Evolutionary conservation across 345 rosid genomes (phyloP).

Genomic region (Hibiscus trionum): DNA sequence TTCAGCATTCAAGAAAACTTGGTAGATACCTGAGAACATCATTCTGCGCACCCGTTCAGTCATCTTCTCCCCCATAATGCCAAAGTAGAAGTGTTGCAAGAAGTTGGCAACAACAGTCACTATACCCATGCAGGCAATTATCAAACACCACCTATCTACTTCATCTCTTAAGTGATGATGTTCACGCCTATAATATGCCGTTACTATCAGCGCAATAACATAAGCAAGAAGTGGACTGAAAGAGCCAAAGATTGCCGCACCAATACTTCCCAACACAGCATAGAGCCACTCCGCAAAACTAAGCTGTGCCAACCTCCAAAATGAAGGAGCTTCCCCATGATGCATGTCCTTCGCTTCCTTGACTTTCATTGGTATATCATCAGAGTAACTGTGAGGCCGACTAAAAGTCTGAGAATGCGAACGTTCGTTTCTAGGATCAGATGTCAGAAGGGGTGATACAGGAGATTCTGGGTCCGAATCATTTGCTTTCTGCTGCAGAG

Average conservation of each 20-base stretch:
- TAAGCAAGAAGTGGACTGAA: conserved; percentile 97
- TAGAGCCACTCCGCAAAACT: conserved; percentile 97
- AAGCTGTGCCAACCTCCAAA: conserved; percentile 90
- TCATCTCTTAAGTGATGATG: conserved; percentile 51
- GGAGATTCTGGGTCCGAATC: conserved; percentile 99
- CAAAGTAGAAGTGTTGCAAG: conserved; percentile 97
- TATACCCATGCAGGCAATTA: conserved; percentile 95
- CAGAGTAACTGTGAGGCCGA: conserved; percentile 79
- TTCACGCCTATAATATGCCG: conserved; percentile 50
- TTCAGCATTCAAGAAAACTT: not conserved
- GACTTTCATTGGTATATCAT: conserved; percentile 45
- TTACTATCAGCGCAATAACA: conserved; percentile 76
- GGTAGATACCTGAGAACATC: conserved; percentile 89
- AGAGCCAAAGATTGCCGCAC: conserved; percentile 98
- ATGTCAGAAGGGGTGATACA: conserved; percentile 87
- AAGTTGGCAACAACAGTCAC: conserved; percentile 96
- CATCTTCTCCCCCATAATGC: conserved; percentile 99
- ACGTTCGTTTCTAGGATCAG: conserved; percentile 91
- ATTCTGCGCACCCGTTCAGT: conserved; percentile 92
- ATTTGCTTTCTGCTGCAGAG: conserved; percentile 52
- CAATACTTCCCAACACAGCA: conserved; percentile 93
- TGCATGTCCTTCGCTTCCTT: conserved; percentile 43
- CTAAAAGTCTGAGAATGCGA: conserved; percentile 98
- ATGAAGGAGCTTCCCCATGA: conserved; percentile 62
- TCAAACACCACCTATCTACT: conserved; percentile 93